Conservation (phyloP, 176 grass and related monocot species). For the Phoenix dactylifera region DNA sequence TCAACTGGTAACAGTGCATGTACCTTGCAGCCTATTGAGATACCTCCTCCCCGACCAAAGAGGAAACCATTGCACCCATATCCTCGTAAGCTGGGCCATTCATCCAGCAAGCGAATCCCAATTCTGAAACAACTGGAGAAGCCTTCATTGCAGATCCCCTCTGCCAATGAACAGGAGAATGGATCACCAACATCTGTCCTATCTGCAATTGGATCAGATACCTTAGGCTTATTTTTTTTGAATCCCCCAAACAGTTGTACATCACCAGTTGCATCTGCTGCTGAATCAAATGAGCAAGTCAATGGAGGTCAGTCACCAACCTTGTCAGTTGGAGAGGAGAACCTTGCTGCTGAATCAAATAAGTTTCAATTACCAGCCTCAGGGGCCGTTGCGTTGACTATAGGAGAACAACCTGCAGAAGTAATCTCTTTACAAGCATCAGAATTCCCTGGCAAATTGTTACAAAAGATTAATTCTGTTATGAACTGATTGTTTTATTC, state of each 20-base stretch:
- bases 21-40: conserved; percentile 35
- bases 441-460: not conserved
- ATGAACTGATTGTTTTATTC: too few species aligned
- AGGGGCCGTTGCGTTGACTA: conserved; percentile 8
- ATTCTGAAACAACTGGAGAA: conserved; percentile 29
- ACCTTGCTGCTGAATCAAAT: not conserved
- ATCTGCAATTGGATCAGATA: conserved; percentile 16
- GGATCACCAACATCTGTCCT: conserved; percentile 60
- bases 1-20: conserved; percentile 29
- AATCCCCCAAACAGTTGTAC: conserved; percentile 22
- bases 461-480: too few species aligned
- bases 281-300: conserved; percentile 30
- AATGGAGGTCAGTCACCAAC: conserved; percentile 9
- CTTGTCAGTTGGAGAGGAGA: conserved; percentile 28
- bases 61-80: conserved; percentile 64
- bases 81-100: conserved; percentile 56
- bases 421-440: conserved; percentile 13
- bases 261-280: conserved; percentile 26
- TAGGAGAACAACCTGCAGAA: conserved; percentile 24
- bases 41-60: conserved; percentile 90
- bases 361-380: conserved; percentile 24
- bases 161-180: conserved; percentile 39
- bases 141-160: conserved; percentile 18
- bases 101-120: conserved; percentile 15
- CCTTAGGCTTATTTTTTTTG: not conserved